Conservation (phyloP, 192 early-diverging fungal species). For the Radiomyces spectabilis region DNA sequence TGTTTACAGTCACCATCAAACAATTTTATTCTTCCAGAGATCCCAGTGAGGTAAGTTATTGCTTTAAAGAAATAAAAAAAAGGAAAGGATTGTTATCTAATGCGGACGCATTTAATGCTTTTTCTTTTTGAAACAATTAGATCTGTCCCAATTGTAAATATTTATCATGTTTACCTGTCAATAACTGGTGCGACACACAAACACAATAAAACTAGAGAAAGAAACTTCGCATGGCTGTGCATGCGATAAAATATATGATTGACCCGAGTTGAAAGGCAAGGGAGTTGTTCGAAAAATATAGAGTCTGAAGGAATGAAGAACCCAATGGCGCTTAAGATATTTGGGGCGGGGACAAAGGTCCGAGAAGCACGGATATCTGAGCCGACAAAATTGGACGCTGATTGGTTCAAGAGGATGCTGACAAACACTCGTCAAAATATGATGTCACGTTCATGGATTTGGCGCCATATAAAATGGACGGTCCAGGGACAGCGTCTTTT, state of each 20-base stretch:
- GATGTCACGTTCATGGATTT: background rate
- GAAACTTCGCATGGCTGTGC: too few relatives aligned
- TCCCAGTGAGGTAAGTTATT: constrained; percentile 8
- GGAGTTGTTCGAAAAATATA: background rate
- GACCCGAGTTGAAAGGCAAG: background rate
- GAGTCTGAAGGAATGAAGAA: background rate
- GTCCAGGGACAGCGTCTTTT: too few relatives aligned
- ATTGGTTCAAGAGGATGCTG: background rate
- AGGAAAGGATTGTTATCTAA: background rate
- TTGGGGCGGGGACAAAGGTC: background rate
- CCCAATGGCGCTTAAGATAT: background rate
- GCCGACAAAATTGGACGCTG: background rate
- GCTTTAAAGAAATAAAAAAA: background rate
- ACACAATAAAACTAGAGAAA: too few relatives aligned
- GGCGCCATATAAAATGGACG: too few relatives aligned
- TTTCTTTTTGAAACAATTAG: constrained; percentile 9
- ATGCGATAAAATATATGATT: too few relatives aligned
- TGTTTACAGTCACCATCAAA: constrained; percentile 33
- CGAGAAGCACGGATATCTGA: background rate
- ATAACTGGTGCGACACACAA: constrained; percentile 47
- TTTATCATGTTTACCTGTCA: constrained; percentile 40
- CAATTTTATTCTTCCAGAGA: constrained; percentile 40
- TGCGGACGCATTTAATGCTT: background rate
- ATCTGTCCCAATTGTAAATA: constrained; percentile 59
- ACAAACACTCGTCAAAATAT: background rate